Evolutionary conservation across 768 basidiomycete species (phyloP), one percentile per base, ranked within the genome.

Genomic region (Boletellus ananiceps): DNA sequence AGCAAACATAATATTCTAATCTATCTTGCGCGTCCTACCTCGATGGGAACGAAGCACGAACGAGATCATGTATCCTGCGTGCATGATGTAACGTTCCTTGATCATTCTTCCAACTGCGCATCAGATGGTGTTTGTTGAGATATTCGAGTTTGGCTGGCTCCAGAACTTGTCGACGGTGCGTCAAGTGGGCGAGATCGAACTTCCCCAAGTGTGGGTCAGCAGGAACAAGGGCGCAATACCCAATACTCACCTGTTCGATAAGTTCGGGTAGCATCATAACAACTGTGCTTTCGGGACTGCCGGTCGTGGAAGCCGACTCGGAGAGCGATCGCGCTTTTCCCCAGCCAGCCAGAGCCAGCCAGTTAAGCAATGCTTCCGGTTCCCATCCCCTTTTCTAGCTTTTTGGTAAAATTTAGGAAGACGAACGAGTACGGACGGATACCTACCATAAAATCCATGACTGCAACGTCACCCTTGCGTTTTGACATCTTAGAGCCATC

Each of bases 401-500:
- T 50, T 34, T 7, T 16, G 18, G 9, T 25, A 46, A 35, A 56
- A 35, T 14, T 3, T 39, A 42, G 19, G 9, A 15, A 23, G 31
- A 50, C 7, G 42, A 9, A 39, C 3, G 12, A 25, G 14, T 1
- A 12, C 15, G 39, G 49, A 16, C 56, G 18, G 6, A 12, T 15
- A 65, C 76, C 46, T 61, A 93, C 94, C 52, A 90, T 87, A 62
- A 91, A 98, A 55, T 92, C 86, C 32, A 83, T 71, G 7, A 96
- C 92, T 32, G 80, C 78, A 2, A 93, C 92, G 59, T 95, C 91
- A 5, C 92, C 93, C 33, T 87, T 84, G 13, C 96, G 79, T 65
- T 98, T 99, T 12, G 89, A 93, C 81, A 99, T 90, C 64, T 99
- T 99, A 6, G 83, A 79, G 0, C 93, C 93, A 63, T 97, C 91